Percentiles rank a stretch among this genome's conserved stretches.
These are phyloP conservation scores for Tulasnella sp. DNA, from an alignment of 768 basidiomycete genomes.

Conservation along the genomic window DNA sequence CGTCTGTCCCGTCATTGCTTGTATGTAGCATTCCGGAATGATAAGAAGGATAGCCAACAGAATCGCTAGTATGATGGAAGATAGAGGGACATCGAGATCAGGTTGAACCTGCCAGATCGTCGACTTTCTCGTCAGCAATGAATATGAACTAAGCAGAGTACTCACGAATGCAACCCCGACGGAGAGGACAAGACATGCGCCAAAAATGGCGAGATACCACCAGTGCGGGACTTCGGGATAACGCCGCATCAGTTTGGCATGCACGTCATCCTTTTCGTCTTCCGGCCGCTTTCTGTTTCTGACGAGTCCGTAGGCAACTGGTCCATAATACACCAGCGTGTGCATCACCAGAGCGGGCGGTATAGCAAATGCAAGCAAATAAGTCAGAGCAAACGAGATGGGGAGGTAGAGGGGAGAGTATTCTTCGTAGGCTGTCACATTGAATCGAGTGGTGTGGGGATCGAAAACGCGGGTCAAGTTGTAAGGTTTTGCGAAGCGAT, in stretches of 20 bases:
- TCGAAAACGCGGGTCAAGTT: constrained; percentile 48
- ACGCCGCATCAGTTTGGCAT: constrained; percentile 51
- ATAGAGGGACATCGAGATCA: constrained; percentile 63
- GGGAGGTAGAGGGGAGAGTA: constrained; percentile 56
- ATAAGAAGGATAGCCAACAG: constrained; percentile 48
- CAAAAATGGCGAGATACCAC: constrained; percentile 51
- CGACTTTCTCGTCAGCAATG: background rate
- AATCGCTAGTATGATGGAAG: constrained; percentile 45
- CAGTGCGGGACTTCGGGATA: constrained; percentile 50
- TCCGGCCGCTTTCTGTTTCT: constrained; percentile 45
- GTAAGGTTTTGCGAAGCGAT: constrained; percentile 50
- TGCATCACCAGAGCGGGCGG: constrained; percentile 50
- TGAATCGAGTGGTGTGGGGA: constrained; percentile 41
- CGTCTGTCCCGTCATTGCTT: constrained; percentile 47
- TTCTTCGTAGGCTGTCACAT: constrained; percentile 48
- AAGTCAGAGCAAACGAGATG: constrained; percentile 48
- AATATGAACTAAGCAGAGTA: background rate
- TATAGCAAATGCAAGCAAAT: constrained; percentile 49
- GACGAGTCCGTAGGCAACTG: constrained; percentile 42
- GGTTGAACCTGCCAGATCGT: constrained; percentile 44
- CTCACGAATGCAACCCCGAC: constrained; percentile 47
- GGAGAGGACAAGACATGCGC: constrained; percentile 44
- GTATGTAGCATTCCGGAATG: constrained; percentile 51
- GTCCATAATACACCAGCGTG: constrained; percentile 51
- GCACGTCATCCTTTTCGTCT: constrained; percentile 49